phyloP scores from a whole-genome alignment of 345 rosid genomes.

The Citrus australasica region DNA sequence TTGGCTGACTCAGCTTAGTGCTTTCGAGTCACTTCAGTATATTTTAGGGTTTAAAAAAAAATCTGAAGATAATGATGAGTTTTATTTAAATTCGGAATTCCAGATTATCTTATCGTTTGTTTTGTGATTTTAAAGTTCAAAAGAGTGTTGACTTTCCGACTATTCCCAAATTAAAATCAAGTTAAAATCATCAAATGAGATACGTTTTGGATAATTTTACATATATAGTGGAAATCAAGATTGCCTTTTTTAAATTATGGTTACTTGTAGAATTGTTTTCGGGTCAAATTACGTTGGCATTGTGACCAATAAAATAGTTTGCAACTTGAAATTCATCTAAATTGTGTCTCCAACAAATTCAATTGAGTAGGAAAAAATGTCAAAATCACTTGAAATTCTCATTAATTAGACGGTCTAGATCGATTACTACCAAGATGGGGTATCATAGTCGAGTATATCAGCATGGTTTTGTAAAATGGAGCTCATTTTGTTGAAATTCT shows the following conservation, averaged over 20 bases:
- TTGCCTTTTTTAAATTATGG: not conserved
- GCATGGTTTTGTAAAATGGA: not conserved
- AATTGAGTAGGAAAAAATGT: not conserved
- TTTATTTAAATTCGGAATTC: not conserved
- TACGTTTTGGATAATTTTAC: not conserved
- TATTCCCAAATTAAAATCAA: not conserved
- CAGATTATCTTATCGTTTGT: not conserved
- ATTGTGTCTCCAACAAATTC: not conserved
- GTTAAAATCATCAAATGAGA: not conserved
- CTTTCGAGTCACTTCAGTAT: not conserved
- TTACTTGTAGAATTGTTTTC: not conserved
- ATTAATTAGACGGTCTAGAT: constrained; percentile 2
- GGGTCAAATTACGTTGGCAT: not conserved
- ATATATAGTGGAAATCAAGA: not conserved
- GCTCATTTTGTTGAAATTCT: too few relatives aligned
- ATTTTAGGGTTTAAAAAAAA: not conserved
- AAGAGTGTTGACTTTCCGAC: not conserved
- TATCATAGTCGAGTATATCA: not conserved
- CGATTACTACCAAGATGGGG: not conserved
- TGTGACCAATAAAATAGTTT: not conserved
- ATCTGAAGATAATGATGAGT: too few relatives aligned
- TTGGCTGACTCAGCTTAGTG: not conserved
- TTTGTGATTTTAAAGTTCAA: not conserved
- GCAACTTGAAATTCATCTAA: too few relatives aligned
- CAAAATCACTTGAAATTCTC: not conserved